Base-by-base conservation (phyloP, 2,329 filamentous ascomycete genomes). In the Phialemonium atrogriseum region DNA sequence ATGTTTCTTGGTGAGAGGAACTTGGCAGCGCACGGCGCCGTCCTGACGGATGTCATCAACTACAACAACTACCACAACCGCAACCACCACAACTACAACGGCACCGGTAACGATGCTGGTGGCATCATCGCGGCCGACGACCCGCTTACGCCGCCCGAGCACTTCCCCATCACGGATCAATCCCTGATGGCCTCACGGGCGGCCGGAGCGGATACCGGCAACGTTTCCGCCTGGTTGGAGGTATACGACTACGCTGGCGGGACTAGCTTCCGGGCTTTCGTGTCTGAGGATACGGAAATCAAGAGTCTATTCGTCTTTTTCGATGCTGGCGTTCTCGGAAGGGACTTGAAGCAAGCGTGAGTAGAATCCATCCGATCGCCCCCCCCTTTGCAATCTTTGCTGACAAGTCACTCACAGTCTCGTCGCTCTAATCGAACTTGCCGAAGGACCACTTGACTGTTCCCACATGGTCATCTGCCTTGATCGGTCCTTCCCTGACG, bases 1-100 rank as follows among this genome's bases (percentile, higher is more conserved):
- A 82, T 84, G 70, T 94, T 95, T 78, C 84, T 82, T 73, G 88
- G 85, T 94, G 87, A 93, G 86, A 79, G 81, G 83, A 79, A 78
- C 66, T 61, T 67, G 71, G 73, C 64, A 60, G 65, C 67, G 69
- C 72, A 78, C 77, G 81, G 77, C 81, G 89, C 84, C 77, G 76
- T 82, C 77, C 80, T 82, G 74, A 78, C 83, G 77, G 80, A 77
- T 89, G 77, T 79, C 77, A 55, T 58, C 64, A 54, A 60, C 51
- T 51, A 46, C 32, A 19, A 40, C 20, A 15, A 40, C 31, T 15
- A 41, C 33, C 27, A 47, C 36, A 34, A 43, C 36, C 38, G 46
- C 34, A 34, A 40, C 33, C 32, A 38, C 39, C 35, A 40, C 37
- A 35, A 39, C 38, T 34, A 44, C 37, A 35, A 35, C 38, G 25